phyloP scores from a whole-genome alignment of 202 grass and related monocot species.

The Bolboschoenoplectus hybrid region DNA sequence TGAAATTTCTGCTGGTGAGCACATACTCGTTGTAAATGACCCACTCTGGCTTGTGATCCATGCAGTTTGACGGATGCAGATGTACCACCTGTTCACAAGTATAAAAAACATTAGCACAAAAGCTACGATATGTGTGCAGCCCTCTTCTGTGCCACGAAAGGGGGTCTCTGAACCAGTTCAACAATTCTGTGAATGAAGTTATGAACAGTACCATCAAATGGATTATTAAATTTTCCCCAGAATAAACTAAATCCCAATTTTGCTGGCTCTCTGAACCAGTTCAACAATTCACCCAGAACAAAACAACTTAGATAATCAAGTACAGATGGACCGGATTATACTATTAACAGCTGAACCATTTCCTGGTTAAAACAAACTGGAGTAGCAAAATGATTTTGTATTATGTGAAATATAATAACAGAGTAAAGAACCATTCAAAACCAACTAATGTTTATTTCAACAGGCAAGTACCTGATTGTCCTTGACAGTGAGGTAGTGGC shows the following conservation, averaged over 20 bases:
- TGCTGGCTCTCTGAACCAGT: neutral
- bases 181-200: no score
- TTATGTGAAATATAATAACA: neutral
- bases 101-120: neutral
- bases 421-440: neutral
- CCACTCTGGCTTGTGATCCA: constrained; percentile 97
- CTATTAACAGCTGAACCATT: neutral
- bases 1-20: constrained; percentile 91
- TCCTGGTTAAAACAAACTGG: neutral
- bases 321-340: neutral
- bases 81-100: constrained; percentile 66
- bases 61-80: constrained; percentile 90
- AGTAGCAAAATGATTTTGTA: neutral
- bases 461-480: constrained; percentile 74
- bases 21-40: constrained; percentile 99
- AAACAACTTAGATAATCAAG: neutral
- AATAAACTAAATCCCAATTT: neutral
- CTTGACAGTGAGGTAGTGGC: constrained; percentile 90
- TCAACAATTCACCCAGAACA: neutral
- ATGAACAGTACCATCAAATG: no score
- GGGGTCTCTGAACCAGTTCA: no score
- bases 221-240: neutral
- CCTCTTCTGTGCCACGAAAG: no score
- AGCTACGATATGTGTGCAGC: neutral
- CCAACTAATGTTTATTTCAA: neutral